Base-by-base conservation (phyloP, 1,139 yeast species). In the Lodderomyces metapsilosis region DNA sequence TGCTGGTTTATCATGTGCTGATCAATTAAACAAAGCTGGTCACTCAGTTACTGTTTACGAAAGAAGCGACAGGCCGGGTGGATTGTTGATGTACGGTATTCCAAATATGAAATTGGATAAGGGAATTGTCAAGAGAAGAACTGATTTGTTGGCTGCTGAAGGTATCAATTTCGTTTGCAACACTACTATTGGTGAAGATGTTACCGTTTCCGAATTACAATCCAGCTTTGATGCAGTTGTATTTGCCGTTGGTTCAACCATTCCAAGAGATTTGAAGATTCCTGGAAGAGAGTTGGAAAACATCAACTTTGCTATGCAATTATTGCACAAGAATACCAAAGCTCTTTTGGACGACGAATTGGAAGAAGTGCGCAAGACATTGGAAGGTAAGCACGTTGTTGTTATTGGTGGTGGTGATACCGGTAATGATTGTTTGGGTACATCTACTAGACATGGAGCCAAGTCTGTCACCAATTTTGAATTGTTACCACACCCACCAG, bases 381-480 rank as follows among this genome's bases (percentile, higher is more conserved):
- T 92, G 48, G 81, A 76, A 49, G 98, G 95, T 53, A 92, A 91
- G 74, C 75, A 87, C 52, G 98, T 92, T 45, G 82, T 92, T 58
- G 98, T 92, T 45, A 91, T 92, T 72, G 98, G 98, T 59, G 98
- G 98, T 73, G 98, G 98, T 79, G 98, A 92, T 66, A 92, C 98
- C 35, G 98, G 98, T 80, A 92, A 92, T 61, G 98, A 92, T 74
- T 92, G 98, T 78, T 79, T 92, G 60, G 98, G 98, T 68, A 92
- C 98, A 31, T 82, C 97, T 23, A 92, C 95, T 35, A 85, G 98
- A 70, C 98, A 92, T 61, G 97, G 96, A 32, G 98, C 98, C 50
- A 83, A 86, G 62, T 85, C 95, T n/a, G 96, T 92, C 42, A 79
- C 86, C 52, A 92, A 92, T 76, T 92, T 92, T 64, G 98, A 92